Evolutionary conservation across 1,139 yeast genomes (phyloP).

Genomic region (Pichia sp.): DNA sequence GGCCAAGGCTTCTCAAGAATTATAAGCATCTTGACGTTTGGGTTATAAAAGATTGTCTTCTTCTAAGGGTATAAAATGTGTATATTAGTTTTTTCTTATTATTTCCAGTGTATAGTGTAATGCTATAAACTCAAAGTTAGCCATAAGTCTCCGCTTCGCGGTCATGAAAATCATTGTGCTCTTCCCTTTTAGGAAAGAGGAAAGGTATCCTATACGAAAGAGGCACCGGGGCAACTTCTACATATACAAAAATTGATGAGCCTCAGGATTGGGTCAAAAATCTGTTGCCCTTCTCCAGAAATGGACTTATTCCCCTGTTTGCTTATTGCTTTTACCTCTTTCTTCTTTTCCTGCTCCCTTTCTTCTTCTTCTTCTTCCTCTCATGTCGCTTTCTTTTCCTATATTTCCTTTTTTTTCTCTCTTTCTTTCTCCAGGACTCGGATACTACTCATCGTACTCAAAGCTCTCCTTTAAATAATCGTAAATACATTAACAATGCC

Average conservation of each 20-base stretch:
- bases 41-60: conserved; percentile 1
- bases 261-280: not conserved
- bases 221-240: not conserved
- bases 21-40: conserved; percentile 39
- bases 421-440: conserved; percentile 5
- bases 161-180: not conserved
- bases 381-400: not conserved
- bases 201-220: not conserved
- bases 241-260: not conserved
- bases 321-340: not conserved
- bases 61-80: conserved; percentile 14
- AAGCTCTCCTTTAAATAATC: conserved; percentile 1
- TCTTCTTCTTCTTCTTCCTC: conserved; percentile 3
- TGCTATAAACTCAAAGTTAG: not conserved
- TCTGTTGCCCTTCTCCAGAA: conserved; percentile 2
- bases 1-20: conserved; percentile 82
- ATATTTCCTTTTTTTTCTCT: not conserved
- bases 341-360: conserved; percentile 7
- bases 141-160: not conserved
- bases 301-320: not conserved
- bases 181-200: not conserved
- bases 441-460: conserved; percentile 1
- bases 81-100: conserved; percentile 14
- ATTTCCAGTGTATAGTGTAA: not conserved
- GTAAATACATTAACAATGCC: conserved; percentile 26